A percentile compares a stretch with the other conserved stretches of the same genome.
Evolutionary conservation across 495 filamentous ascomycete species (phyloP).

Genomic region (Penicillium maclennaniae): DNA sequence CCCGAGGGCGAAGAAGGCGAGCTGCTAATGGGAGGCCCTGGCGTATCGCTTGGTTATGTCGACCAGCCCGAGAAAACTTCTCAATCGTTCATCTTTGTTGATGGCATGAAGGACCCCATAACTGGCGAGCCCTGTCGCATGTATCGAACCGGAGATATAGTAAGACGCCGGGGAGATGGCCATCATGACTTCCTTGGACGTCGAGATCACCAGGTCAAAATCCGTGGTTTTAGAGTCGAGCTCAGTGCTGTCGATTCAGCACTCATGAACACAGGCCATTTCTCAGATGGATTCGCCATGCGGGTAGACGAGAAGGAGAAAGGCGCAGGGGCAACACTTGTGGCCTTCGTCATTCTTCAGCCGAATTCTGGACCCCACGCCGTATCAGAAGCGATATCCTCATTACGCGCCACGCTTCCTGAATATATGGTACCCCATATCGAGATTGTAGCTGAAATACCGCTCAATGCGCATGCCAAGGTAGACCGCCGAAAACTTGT

Average conservation of each 20-base stretch:
- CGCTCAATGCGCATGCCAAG: conserved; percentile 15
- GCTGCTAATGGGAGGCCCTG: conserved; percentile 38
- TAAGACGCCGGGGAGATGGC: conserved; percentile 34
- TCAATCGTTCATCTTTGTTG: conserved; percentile 30
- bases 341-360: conserved; percentile 10
- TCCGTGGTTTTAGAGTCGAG: conserved; percentile 48
- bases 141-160: conserved; percentile 50
- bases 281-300: conserved; percentile 6
- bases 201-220: conserved; percentile 47
- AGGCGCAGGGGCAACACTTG: conserved; percentile 7
- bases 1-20: conserved; percentile 37
- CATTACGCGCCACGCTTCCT: conserved; percentile 1
- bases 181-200: conserved; percentile 45
- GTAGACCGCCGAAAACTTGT: conserved; percentile 15
- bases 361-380: too few species aligned
- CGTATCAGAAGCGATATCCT: too few species aligned
- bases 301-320: not conserved
- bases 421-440: conserved; percentile 14
- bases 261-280: conserved; percentile 1
- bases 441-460: conserved; percentile 10
- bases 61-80: conserved; percentile 31
- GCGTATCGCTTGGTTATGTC: conserved; percentile 41
- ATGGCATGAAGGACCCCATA: not conserved
- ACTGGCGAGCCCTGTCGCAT: not conserved
- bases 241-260: conserved; percentile 42